Evolutionary conservation across 768 basidiomycete species (phyloP), one percentile per base, ranked within the genome.

Genomic region (Lanmaoa rubissima): DNA sequence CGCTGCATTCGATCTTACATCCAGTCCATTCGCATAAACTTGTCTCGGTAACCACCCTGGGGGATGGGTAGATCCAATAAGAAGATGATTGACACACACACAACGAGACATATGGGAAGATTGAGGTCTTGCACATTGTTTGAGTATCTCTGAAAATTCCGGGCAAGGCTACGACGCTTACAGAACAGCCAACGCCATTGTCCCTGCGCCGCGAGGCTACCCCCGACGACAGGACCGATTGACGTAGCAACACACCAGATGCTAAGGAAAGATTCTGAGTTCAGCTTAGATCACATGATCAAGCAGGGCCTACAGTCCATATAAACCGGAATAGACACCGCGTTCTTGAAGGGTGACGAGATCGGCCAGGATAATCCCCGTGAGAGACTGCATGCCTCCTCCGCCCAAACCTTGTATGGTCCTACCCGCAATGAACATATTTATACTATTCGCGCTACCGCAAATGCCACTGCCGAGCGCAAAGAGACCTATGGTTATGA

Each of bases 281-380:
- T 21, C 7, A 11, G 13, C 7, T 34, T 5, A 2, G 0, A 11
- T 10, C 14, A 5, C 21, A 36, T 19, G 16, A 24, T 48, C 17
- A 17, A 46, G 17, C 13, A 49, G 1, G 10, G 24, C 72, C 53
- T 38, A 73, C 74, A 77, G 53, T 24, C 68, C 76, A 19, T 77
- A 66, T 17, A 81, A 49, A 9, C 73, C 76, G 3, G 65, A 59
- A 57, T 73, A 78, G 1, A 57, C 36, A 3, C 81, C 81, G 8
- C 82, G 73, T 43, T 81, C 78, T 13, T 65, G 43, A 9, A 83
- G 69, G 4, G 79, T 72, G 13, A 82, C 77, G 3, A 83, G 62
- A 56, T 83, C 81, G 14, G 73, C 66, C 5, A 80, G 50, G 41
- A 82, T 68, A 40, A 82, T 80, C 8, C 74, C 73, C 2, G 69